Percentiles rank a stretch among this genome's conserved stretches.
Conservation (phyloP, 306 rosid species). For the Prunus mira region DNA sequence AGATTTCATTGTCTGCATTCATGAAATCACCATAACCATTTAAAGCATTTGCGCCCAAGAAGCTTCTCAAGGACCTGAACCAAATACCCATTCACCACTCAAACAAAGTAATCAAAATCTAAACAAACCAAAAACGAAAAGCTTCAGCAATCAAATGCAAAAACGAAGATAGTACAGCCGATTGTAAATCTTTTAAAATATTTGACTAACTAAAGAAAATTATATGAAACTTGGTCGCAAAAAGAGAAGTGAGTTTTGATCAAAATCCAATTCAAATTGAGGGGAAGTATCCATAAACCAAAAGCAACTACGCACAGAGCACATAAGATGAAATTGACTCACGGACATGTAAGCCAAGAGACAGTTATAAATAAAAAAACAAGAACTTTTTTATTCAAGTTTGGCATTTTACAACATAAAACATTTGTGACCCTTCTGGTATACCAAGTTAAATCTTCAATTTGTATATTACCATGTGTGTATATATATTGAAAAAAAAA, state of each 20-base stretch:
- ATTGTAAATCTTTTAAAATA: not conserved
- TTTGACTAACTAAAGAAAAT: not conserved
- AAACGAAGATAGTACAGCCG: not conserved
- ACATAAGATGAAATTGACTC: not conserved
- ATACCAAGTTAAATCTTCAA: not conserved
- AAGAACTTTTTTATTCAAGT: not conserved
- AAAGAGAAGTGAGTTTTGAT: no score
- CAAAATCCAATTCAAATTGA: not conserved
- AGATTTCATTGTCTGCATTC: slow-evolving; percentile 78
- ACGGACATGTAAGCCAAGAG: not conserved
- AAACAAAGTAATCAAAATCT: slow-evolving; percentile 42
- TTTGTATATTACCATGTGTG: not conserved
- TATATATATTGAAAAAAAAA: not conserved
- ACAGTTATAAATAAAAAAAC: not conserved
- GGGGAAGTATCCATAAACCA: not conserved
- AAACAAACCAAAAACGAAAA: slow-evolving; percentile 13
- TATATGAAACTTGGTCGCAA: no score
- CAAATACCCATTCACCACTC: slow-evolving; percentile 61
- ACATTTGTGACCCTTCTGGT: not conserved
- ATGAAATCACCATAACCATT: slow-evolving; percentile 81
- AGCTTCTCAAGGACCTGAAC: slow-evolving; percentile 82
- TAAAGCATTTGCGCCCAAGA: slow-evolving; percentile 76
- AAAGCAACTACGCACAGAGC: not conserved
- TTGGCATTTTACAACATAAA: not conserved
- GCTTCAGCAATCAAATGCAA: not conserved